phyloP scores from a whole-genome alignment of 441 rosid species.

The Dalechampia spathulata region DNA sequence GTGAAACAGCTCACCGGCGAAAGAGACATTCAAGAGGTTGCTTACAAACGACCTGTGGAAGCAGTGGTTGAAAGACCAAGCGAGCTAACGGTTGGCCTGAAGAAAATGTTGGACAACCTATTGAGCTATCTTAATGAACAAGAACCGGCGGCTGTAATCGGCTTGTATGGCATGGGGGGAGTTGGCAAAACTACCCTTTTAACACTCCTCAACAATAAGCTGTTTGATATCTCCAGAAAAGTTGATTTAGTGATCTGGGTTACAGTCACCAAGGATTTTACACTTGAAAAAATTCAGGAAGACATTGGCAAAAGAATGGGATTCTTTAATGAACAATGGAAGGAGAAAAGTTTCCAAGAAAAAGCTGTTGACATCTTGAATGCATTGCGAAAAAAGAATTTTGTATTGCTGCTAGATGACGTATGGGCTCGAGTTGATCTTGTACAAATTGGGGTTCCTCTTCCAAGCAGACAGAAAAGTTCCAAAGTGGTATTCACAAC shows the following conservation, averaged over 20 bases:
- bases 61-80: slow-evolving; percentile 5
- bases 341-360: slow-evolving; percentile 13
- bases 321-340: slow-evolving; percentile 25
- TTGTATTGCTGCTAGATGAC: slow-evolving; percentile 20
- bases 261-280: slow-evolving; percentile 28
- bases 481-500: slow-evolving; percentile 22
- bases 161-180: slow-evolving; percentile 42
- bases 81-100: slow-evolving; percentile 23
- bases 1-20: not conserved
- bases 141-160: slow-evolving; percentile 17
- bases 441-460: slow-evolving; percentile 17
- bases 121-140: slow-evolving; percentile 31
- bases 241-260: slow-evolving; percentile 42
- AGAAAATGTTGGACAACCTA: slow-evolving; percentile 19
- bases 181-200: slow-evolving; percentile 53
- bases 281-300: slow-evolving; percentile 30
- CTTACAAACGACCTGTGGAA: not conserved
- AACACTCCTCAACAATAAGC: slow-evolving; percentile 33
- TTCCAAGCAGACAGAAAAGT: slow-evolving; percentile 4
- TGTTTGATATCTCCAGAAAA: slow-evolving; percentile 9
- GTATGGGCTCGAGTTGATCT: slow-evolving; percentile 22
- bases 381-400: slow-evolving; percentile 4
- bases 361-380: slow-evolving; percentile 6
- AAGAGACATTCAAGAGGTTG: not conserved
- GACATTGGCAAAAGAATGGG: slow-evolving; percentile 25